A percentile compares a stretch with the other conserved stretches of the same genome.
Conservation (phyloP, 805 yeast species). For the Candida gorgasii region DNA sequence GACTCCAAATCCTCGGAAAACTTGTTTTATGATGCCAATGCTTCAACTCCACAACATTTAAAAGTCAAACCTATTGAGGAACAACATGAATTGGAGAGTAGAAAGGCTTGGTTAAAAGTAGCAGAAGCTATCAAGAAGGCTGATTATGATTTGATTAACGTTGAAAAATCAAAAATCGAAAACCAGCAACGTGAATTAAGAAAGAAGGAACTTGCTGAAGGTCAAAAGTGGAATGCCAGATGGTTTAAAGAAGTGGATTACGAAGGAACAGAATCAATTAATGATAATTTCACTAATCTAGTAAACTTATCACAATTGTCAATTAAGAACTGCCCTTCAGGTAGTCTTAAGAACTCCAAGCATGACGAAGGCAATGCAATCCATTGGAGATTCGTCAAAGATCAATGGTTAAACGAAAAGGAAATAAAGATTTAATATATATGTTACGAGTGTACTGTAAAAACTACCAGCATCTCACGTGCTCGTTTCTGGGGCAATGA, state of each 20-base stretch:
- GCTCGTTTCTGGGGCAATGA: not conserved
- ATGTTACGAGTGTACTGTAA: too few relatives aligned
- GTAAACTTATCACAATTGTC: constrained; percentile 55
- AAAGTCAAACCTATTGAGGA: constrained; percentile 77
- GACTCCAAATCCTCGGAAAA: constrained; percentile 46
- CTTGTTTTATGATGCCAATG: constrained; percentile 64
- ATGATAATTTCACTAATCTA: constrained; percentile 38
- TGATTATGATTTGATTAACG: constrained; percentile 72
- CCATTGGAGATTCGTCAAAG: constrained; percentile 72
- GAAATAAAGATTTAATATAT: constrained; percentile 31
- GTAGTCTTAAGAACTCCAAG: constrained; percentile 55
- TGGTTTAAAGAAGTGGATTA: constrained; percentile 65
- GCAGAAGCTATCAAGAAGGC: constrained; percentile 81
- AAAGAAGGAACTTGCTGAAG: constrained; percentile 65
- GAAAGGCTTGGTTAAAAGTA: constrained; percentile 87
- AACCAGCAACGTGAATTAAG: constrained; percentile 82
- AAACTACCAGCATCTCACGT: too few relatives aligned
- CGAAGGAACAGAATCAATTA: constrained; percentile 12
- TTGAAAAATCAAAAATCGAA: constrained; percentile 77
- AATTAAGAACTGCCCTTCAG: constrained; percentile 65
- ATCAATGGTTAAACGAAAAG: constrained; percentile 56
- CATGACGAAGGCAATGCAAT: constrained; percentile 50
- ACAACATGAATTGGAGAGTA: constrained; percentile 79
- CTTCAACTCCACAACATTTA: constrained; percentile 53
- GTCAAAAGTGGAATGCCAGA: constrained; percentile 70